Percentiles rank a stretch among this genome's conserved stretches.
Conservation (phyloP, 208 protist genomes). For the Leishmania martiniquensis region DNA sequence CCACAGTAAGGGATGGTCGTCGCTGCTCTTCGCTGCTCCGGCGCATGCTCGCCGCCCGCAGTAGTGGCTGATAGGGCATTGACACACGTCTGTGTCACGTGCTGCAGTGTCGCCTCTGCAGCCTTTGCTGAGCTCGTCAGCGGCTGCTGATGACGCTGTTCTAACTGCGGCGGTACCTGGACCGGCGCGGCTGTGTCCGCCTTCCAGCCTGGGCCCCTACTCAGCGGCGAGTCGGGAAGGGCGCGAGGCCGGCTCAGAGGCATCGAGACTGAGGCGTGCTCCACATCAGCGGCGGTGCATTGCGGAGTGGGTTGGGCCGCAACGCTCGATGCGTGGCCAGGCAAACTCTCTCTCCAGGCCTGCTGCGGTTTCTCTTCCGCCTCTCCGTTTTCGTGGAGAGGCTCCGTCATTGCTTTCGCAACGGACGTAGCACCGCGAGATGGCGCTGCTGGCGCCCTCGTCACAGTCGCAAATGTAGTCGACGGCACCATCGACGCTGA, state of each 20-base stretch:
- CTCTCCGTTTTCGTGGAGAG: neutral
- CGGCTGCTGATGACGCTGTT: neutral
- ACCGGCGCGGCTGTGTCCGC: neutral
- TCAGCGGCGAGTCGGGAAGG: neutral
- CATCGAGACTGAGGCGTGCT: neutral
- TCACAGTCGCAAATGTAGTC: neutral
- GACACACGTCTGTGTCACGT: neutral
- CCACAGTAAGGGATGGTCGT: neutral
- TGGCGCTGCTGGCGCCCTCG: neutral
- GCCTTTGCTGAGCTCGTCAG: neutral
- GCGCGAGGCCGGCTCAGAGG: neutral
- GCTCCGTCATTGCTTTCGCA: neutral
- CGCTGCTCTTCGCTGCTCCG: neutral
- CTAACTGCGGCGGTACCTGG: neutral
- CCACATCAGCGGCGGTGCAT: neutral
- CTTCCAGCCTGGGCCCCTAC: neutral
- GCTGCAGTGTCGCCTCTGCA: neutral
- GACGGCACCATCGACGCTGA: neutral
- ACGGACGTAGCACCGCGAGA: neutral
- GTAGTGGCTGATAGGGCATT: neutral
- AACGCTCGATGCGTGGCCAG: neutral
- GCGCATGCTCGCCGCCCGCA: neutral
- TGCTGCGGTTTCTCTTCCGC: neutral
- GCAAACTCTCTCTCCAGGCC: neutral
- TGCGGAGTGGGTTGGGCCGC: neutral